Evolutionary conservation across 2,329 filamentous ascomycete genomes (phyloP), one percentile per base, ranked within the genome.

Genomic region (Pseudofabraea citricarpa): DNA sequence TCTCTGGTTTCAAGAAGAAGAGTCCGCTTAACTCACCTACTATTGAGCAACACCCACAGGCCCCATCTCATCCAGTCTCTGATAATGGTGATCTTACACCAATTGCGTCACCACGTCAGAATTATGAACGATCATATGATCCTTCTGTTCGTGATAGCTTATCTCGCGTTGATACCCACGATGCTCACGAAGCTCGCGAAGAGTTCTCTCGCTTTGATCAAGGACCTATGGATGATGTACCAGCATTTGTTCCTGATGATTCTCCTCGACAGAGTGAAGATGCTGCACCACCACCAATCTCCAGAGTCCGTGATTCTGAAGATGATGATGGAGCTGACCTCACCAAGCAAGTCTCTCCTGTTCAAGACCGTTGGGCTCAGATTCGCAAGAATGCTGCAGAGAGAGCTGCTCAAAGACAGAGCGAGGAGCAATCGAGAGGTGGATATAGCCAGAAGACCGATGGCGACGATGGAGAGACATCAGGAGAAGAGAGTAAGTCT

Each of bases 321-420:
- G 56, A 75, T 7, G 74, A 73, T 35, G 71, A 36, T 20, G 48
- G 45, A n/a, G 18, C 56, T 49, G 36, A 59, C 44, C 39, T 58
- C 46, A 42, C 48, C 18, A 53, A 61, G n/a, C 54, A 62, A 36
- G 52, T 57, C 24, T 56, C 63, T 6, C 70, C 72, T 4, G 68
- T 70, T 23, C 74, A 85, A 51, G 90, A 96, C 61, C 83, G 91
- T 43, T 98, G 93, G 93, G 91, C 91, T 1, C 89, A 95, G 65
- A 96, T 97, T 54, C 81, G 90, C 53, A 91, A 90, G 73, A 96
- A 96, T 57, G 93, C 93, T 9, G 90, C 90, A 3, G 85, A 93
- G 49, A 79, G 90, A 47, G 87, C 86, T 26, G 72, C 79, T 6
- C 75, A 74, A 42, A 75, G 81, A 48, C 72, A 79, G 33, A 81